phyloP scores from a whole-genome alignment of 139 green algal genomes.

The Tetratostichococcus sp. region DNA sequence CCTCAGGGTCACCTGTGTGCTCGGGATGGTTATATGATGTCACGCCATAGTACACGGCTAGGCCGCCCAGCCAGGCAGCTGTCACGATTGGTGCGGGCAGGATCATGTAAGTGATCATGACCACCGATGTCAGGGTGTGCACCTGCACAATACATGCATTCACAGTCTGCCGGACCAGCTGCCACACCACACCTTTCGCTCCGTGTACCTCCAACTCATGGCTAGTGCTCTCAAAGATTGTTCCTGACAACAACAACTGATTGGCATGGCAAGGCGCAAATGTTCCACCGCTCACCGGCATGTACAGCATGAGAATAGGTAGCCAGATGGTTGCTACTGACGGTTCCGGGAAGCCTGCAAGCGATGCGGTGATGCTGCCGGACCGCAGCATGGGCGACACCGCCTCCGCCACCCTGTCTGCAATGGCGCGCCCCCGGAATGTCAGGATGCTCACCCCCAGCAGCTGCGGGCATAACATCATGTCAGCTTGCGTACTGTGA shows the following conservation, averaged over 20 bases:
- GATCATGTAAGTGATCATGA: conserved; percentile 28
- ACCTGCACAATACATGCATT: conserved; percentile 15
- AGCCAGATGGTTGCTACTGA: conserved; percentile 8
- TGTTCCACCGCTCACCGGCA: conserved; percentile 18
- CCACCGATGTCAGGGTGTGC: conserved; percentile 19
- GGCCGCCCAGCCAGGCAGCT: conserved; percentile 34
- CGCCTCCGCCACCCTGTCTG: conserved; percentile 6
- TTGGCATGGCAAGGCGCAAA: too few species aligned
- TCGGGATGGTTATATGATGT: conserved; percentile 49
- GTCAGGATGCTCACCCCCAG: conserved; percentile 20
- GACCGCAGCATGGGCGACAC: conserved; percentile 3
- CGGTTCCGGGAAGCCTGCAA: background rate
- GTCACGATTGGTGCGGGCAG: conserved; percentile 24
- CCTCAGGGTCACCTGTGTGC: conserved; percentile 80
- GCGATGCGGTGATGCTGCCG: background rate
- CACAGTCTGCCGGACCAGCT: background rate
- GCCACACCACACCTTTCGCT: too few species aligned
- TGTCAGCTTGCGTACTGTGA: too few species aligned
- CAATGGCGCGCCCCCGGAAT: background rate
- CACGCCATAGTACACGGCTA: conserved; percentile 61
- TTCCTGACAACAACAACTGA: too few species aligned
- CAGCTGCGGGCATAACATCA: conserved; percentile 7
- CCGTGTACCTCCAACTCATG: too few species aligned
- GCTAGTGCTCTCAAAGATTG: too few species aligned
- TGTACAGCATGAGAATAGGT: conserved; percentile 28